Evolutionary conservation across 768 basidiomycete genomes (phyloP).

Genomic region (Leccinum rimulosum): DNA sequence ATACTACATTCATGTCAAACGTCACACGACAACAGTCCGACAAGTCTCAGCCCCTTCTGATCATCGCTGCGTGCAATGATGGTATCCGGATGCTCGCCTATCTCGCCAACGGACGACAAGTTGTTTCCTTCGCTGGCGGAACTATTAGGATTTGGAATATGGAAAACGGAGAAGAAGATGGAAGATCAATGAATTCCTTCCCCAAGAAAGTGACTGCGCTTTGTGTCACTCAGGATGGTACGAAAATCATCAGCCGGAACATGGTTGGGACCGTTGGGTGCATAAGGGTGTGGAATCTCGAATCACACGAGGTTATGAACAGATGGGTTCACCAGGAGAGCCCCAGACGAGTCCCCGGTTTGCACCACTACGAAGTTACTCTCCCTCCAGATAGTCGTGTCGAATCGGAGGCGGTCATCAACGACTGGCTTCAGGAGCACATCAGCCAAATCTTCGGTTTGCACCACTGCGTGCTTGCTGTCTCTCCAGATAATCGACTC

Average conservation of each 20-base stretch:
- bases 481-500: conserved; percentile 1
- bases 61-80: not conserved
- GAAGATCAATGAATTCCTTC: not conserved
- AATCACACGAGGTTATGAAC: not conserved
- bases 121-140: not conserved
- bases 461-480: not conserved
- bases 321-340: not conserved
- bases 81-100: not conserved
- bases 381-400: not conserved
- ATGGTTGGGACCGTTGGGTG: not conserved
- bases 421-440: not conserved
- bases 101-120: conserved; percentile 3
- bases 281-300: conserved; percentile 3
- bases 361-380: too few relatives aligned
- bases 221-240: conserved; percentile 1
- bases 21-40: not conserved
- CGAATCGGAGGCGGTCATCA: not conserved
- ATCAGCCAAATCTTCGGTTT: fast-evolving
- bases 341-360: too few relatives aligned
- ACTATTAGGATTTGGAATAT: not conserved
- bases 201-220: not conserved
- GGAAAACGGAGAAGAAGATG: not conserved
- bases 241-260: not conserved
- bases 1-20: not conserved
- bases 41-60: not conserved